A percentile compares a stretch with the other conserved stretches of the same genome.
Conservation (phyloP, 768 basidiomycete genomes). For the Xanthoconium purpureum region DNA sequence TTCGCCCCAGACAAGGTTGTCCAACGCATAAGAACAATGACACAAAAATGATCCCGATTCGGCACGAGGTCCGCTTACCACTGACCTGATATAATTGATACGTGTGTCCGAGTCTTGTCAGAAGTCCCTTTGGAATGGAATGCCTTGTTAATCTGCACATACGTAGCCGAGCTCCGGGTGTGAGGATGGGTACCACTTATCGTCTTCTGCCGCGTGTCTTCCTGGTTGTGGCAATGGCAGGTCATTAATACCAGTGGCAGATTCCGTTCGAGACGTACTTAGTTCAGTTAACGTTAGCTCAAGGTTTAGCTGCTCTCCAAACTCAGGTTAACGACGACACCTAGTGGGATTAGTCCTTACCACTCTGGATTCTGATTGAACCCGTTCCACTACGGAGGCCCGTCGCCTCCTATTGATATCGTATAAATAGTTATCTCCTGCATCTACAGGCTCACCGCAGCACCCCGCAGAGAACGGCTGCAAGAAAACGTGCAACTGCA, state of each 20-base stretch:
- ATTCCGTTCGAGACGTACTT: not conserved
- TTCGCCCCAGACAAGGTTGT: slow-evolving; percentile 13
- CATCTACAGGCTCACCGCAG: not conserved
- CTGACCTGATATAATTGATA: slow-evolving; percentile 13
- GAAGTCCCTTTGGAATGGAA: slow-evolving; percentile 19
- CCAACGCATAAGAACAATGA: slow-evolving; percentile 14
- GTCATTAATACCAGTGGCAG: not conserved
- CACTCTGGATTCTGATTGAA: not conserved
- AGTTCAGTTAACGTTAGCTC: slow-evolving; percentile 2
- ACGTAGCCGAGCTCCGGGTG: slow-evolving; percentile 8
- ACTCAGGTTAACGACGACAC: not conserved
- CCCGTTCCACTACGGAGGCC: slow-evolving; percentile 3
- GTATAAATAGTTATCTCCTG: not conserved
- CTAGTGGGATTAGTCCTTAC: not conserved
- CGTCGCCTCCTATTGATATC: slow-evolving; percentile 4
- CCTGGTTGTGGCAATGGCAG: not conserved
- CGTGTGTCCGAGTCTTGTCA: slow-evolving; percentile 24
- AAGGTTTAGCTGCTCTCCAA: slow-evolving; percentile 6
- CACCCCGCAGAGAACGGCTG: not conserved
- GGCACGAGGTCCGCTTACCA: slow-evolving; percentile 18
- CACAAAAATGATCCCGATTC: slow-evolving; percentile 6
- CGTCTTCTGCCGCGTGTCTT: slow-evolving; percentile 4
- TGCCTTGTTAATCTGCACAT: slow-evolving; percentile 20
- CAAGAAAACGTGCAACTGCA: not conserved
- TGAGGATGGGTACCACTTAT: not conserved